Conservation (phyloP, 129 eudicot genomes). For the Mikania micrantha region DNA sequence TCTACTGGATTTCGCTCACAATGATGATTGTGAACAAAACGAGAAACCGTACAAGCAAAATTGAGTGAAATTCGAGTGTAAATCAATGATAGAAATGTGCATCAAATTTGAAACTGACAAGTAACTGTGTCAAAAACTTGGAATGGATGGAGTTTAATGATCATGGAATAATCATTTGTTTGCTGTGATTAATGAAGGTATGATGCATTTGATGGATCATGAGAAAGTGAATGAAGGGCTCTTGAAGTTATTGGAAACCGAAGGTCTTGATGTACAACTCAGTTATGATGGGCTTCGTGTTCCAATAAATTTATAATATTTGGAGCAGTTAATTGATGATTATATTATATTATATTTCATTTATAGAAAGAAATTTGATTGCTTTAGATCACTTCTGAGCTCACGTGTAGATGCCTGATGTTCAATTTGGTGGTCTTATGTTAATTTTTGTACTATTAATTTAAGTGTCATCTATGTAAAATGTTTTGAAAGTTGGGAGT, state of each 20-base stretch:
- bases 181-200: conserved; percentile 42
- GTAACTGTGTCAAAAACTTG: not conserved
- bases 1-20: too few species aligned
- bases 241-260: conserved; percentile 58
- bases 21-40: too few species aligned
- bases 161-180: not conserved
- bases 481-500: too few species aligned
- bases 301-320: conserved; percentile 50
- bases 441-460: too few species aligned
- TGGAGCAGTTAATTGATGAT: conserved; percentile 1
- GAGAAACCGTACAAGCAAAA: too few species aligned
- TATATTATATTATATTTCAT: not conserved
- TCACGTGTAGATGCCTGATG: not conserved
- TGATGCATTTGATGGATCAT: conserved; percentile 99
- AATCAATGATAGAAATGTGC: not conserved
- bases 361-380: conserved; percentile 15
- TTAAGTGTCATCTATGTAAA: too few species aligned
- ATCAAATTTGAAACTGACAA: not conserved
- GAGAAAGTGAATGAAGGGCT: conserved; percentile 68
- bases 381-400: not conserved
- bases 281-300: conserved; percentile 95
- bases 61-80: too few species aligned
- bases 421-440: conserved; percentile 1
- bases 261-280: conserved; percentile 87
- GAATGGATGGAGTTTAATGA: not conserved